phyloP scores from a whole-genome alignment of 352 stramenopile genomes.

The Globisporangium polare region DNA sequence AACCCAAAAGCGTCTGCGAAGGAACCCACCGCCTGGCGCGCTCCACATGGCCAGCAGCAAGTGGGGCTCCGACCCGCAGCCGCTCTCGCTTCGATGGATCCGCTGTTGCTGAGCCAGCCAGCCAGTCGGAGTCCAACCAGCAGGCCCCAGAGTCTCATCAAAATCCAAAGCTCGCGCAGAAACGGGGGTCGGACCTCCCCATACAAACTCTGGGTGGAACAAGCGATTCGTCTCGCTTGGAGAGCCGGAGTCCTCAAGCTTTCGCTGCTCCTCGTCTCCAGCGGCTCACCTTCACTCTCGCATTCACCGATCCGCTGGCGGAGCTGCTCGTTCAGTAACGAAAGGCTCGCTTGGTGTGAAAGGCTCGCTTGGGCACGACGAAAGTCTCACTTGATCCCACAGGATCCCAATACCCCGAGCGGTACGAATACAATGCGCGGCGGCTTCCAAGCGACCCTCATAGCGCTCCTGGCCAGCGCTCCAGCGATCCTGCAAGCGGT shows the following conservation, averaged over 20 bases:
- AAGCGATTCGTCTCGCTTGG: not conserved
- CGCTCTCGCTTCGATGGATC: not conserved
- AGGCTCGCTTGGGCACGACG: not conserved
- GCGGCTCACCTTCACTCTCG: not conserved
- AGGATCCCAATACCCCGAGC: not conserved
- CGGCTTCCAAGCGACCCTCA: not conserved
- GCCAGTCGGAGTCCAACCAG: not conserved
- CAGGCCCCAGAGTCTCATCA: not conserved
- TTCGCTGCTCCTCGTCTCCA: not conserved
- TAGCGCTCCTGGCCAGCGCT: constrained; percentile 8
- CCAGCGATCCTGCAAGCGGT: constrained; percentile 9
- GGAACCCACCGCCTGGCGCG: not conserved
- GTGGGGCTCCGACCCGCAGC: not conserved
- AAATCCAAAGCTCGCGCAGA: not conserved
- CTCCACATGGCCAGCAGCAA: not conserved
- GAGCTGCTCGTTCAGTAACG: constrained; percentile 1
- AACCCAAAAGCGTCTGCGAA: too few relatives aligned
- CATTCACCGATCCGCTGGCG: not conserved
- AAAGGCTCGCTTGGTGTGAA: constrained; percentile 10
- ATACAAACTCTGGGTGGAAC: not conserved
- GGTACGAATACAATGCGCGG: not conserved
- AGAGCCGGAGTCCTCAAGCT: constrained; percentile 5
- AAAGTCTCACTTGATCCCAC: constrained; percentile 6
- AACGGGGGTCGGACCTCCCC: not conserved
- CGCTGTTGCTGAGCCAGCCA: not conserved